Evolutionary conservation across 805 yeast species (phyloP), one percentile per base, ranked within the genome.

Genomic region (Metschnikowia sp.): DNA sequence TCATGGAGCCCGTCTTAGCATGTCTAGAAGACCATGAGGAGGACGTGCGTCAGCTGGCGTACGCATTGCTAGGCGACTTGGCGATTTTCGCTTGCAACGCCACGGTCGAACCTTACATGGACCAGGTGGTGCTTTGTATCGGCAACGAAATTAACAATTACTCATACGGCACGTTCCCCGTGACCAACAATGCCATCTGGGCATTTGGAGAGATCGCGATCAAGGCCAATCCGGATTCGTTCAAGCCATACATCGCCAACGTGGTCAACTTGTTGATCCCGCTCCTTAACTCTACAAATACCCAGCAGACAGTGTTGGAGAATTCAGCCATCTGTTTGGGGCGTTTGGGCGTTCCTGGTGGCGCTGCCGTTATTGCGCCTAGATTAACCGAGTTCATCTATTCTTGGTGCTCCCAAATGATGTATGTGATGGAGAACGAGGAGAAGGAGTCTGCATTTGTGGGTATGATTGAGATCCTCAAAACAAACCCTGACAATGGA

Each of bases 1-100:
- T 91, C 47, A 75, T 88, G 70, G 82, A 78, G 33, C 69, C 90
- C 41, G 61, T 91, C 47, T 58, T 86, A 30, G 74, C 79, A 39
- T 85, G 95, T 61, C 76, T 89, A 53, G 85, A 83, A 53, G 96
- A 89, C 63, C 77, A 81, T 4, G 78, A 76, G 26, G 83, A 82
- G 52, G 98, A 94, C 64, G 97, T 94, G n/a, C 79, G 97, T 53
- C 99, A 94, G 67, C 81, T 89, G 49, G 88, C 92, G 0, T 89
- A 83, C 69, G 97, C 98, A 0, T 69, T 94, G 31, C 61, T 92
- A 13, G 99, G 99, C 28, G 99, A 94, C 65, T 75, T 94, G 65
- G 86, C 91, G 9, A 88, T 83, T 52, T 76, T 65, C 62, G 70
- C 80, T 30, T 57, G 75, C 57, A 72, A 74, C 46, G 57, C 70